Percentiles rank a stretch among this genome's conserved stretches.
These are phyloP conservation scores for Penicillium janthinellum DNA, from an alignment of 2,329 filamentous ascomycete species.

Conservation along the genomic window DNA sequence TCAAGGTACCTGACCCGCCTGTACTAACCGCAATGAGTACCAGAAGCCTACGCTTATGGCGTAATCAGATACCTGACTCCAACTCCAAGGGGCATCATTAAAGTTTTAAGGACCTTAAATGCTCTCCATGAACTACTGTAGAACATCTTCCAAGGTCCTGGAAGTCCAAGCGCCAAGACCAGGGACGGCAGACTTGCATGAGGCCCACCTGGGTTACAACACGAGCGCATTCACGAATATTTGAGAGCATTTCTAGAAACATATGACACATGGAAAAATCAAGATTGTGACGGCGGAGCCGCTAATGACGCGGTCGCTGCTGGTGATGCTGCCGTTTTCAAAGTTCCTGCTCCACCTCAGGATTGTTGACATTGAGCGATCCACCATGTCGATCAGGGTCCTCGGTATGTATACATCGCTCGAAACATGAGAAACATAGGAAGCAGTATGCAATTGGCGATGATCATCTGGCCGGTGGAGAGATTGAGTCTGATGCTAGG, in stretches of 20 bases:
- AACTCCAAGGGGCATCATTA: not conserved
- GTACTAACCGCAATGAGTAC: not conserved
- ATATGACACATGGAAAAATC: not conserved
- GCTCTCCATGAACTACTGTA: not conserved
- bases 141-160: not conserved
- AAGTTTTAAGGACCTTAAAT: constrained; percentile 7
- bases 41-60: not conserved
- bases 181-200: not conserved
- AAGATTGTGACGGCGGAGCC: constrained; percentile 10
- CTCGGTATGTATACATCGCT: not conserved
- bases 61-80: not conserved
- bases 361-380: not conserved
- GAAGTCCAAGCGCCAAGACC: not conserved
- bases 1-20: constrained; percentile 28
- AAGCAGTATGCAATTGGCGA: not conserved
- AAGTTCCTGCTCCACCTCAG: not conserved
- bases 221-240: not conserved
- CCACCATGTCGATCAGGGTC: not conserved
- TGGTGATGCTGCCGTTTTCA: constrained; percentile 9
- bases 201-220: no score
- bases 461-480: not conserved
- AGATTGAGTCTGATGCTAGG: not conserved
- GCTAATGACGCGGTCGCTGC: not conserved
- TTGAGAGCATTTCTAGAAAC: not conserved
- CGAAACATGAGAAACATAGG: not conserved